Percentiles rank a stretch among this genome's conserved stretches.
These are phyloP conservation scores for Debaryomyces udenii DNA, from an alignment of 1,139 yeast species.

Conservation along the genomic window DNA sequence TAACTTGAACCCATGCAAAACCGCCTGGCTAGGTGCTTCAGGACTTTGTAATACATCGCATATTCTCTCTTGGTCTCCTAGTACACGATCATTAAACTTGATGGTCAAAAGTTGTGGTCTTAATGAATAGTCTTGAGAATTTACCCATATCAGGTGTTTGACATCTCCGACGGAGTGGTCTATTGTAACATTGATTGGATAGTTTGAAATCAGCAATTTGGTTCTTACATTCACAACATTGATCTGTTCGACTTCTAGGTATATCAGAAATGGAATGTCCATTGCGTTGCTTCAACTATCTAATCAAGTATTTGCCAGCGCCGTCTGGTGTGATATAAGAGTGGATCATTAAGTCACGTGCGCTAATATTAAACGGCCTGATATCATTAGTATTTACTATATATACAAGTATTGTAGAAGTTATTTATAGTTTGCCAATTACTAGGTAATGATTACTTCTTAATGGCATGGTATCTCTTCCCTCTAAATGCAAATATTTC, in stretches of 20 bases:
- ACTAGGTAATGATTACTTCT: constrained; percentile 21
- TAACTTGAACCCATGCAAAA: constrained; percentile 18
- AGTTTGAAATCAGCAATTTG: constrained; percentile 9
- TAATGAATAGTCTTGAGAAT: constrained; percentile 25
- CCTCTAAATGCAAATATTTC: constrained; percentile 91
- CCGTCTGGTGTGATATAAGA: too few relatives aligned
- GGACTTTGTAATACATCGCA: constrained; percentile 19
- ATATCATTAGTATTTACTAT: constrained; percentile 3
- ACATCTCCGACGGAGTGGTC: constrained; percentile 27
- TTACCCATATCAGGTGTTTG: constrained; percentile 32
- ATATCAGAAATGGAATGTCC: constrained; percentile 28
- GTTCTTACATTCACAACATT: constrained; percentile 13
- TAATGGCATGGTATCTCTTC: constrained; percentile 88
- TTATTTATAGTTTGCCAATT: constrained; percentile 1
- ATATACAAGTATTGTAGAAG: constrained; percentile 11
- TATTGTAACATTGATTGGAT: constrained; percentile 24
- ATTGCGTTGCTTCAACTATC: constrained; percentile 14
- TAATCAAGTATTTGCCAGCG: too few relatives aligned
- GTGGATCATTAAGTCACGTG: constrained; percentile 1
- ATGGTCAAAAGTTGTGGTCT: constrained; percentile 29
- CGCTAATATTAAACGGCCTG: constrained; percentile 3
- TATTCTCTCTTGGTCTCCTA: constrained; percentile 18
- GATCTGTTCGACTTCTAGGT: constrained; percentile 20
- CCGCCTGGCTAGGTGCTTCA: constrained; percentile 13
- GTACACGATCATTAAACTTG: constrained; percentile 12